Conservation (phyloP, 345 rosid genomes). For the Linum tenue region DNA sequence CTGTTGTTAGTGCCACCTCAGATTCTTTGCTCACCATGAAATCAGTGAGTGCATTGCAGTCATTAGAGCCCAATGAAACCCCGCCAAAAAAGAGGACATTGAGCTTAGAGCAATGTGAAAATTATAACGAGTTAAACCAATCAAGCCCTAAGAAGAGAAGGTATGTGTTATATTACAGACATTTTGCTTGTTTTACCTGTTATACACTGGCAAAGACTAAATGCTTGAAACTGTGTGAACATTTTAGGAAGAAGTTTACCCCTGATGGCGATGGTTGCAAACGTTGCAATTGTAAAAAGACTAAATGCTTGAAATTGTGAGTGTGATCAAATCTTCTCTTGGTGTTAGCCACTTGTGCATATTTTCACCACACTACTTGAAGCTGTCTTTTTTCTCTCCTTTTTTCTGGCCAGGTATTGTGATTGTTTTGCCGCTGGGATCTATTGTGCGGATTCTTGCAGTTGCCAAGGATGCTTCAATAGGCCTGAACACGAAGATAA, state of each 20-base stretch:
- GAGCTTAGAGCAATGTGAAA: conserved; percentile 24
- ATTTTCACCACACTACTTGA: not conserved
- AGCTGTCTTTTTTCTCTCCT: not conserved
- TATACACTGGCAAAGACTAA: conserved; percentile 19
- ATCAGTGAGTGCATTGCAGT: conserved; percentile 12
- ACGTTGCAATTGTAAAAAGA: conserved; percentile 35
- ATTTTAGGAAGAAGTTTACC: not conserved
- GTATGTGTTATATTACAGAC: conserved; percentile 16
- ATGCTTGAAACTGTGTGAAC: conserved; percentile 48
- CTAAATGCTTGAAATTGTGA: conserved; percentile 49
- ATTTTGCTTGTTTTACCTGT: not conserved
- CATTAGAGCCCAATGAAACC: conserved; percentile 19
- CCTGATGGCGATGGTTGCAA: conserved; percentile 19
- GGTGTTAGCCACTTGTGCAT: not conserved
- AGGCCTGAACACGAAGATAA: conserved; percentile 41
- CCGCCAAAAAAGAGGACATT: conserved; percentile 26
- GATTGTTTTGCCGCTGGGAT: conserved; percentile 84
- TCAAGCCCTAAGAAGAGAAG: conserved; percentile 37
- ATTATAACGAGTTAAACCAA: conserved; percentile 28
- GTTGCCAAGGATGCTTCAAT: conserved; percentile 63
- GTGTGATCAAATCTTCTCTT: conserved; percentile 3
- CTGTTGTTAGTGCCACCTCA: conserved; percentile 18
- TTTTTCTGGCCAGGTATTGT: conserved; percentile 44
- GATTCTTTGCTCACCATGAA: conserved; percentile 22
- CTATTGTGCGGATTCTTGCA: conserved; percentile 64